Evolutionary conservation across 345 rosid species (phyloP).

Genomic region (Salix koriyanagi): DNA sequence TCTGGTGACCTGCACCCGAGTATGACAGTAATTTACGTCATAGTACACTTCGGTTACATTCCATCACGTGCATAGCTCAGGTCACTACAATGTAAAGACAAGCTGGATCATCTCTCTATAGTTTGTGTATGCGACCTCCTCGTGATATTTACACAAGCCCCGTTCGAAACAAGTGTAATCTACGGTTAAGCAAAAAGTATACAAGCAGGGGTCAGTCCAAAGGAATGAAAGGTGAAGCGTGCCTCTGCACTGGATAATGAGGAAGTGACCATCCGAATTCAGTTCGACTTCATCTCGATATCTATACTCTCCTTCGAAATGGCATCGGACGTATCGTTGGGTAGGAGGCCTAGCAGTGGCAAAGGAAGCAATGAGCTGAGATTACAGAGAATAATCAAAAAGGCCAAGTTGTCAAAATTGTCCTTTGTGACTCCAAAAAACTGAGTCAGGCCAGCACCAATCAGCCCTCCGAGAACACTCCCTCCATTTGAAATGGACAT

Average conservation of each 20-base stretch:
- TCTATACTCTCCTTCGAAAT: conserved; percentile 40
- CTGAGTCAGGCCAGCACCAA: conserved; percentile 86
- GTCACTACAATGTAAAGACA: background rate
- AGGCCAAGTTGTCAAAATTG: conserved; percentile 61
- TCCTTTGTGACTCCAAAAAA: conserved; percentile 77
- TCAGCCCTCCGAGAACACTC: conserved; percentile 80
- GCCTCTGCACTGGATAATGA: background rate
- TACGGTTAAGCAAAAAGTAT: background rate
- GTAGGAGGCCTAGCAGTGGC: conserved; percentile 85
- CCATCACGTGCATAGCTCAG: background rate
- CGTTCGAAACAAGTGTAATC: background rate
- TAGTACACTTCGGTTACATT: background rate
- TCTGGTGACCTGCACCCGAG: too few species aligned
- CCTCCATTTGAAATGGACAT: conserved; percentile 95
- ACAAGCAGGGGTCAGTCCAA: too few species aligned
- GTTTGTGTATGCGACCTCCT: background rate
- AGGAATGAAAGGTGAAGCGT: background rate
- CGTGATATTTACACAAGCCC: conserved; percentile 4
- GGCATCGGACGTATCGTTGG: conserved; percentile 42
- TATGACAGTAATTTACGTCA: background rate
- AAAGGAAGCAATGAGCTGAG: conserved; percentile 92
- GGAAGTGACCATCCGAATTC: conserved; percentile 10
- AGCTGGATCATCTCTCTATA: background rate
- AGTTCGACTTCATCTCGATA: conserved; percentile 76
- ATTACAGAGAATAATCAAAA: conserved; percentile 75